Conservation (phyloP, 371 early-diverging fungal species). For the Mortierella sp. region DNA sequence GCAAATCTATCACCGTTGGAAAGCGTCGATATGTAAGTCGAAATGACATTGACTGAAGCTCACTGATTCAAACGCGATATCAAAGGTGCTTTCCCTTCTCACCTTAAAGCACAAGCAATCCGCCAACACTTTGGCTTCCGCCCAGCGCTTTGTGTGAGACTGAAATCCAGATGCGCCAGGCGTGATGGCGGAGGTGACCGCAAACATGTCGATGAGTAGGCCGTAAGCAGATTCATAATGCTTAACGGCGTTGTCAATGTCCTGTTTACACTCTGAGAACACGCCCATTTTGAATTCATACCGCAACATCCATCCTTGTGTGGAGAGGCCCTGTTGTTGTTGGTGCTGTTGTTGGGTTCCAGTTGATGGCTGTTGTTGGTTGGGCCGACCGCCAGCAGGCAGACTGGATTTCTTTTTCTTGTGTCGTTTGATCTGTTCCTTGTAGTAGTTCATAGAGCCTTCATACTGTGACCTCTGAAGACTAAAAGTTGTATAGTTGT, state of each 20-base stretch:
- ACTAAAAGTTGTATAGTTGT: conserved; percentile 34
- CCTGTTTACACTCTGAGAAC: conserved; percentile 83
- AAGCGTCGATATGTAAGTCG: too few relatives aligned
- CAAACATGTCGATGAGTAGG: conserved; percentile 71
- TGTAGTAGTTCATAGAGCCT: conserved; percentile 75
- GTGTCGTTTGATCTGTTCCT: conserved; percentile 75
- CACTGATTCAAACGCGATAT: not conserved
- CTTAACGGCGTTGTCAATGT: conserved; percentile 79
- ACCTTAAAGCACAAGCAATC: conserved; percentile 84
- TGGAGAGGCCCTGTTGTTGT: conserved; percentile 58
- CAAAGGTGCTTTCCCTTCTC: not conserved
- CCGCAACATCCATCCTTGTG: conserved; percentile 82
- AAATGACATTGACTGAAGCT: too few relatives aligned
- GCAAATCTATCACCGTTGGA: conserved; percentile 65
- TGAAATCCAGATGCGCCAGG: conserved; percentile 60
- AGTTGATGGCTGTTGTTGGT: conserved; percentile 44
- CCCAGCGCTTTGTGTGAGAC: conserved; percentile 68
- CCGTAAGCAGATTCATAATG: conserved; percentile 81
- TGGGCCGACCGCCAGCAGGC: conserved; percentile 54
- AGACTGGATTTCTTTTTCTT: conserved; percentile 77
- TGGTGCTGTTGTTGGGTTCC: conserved; percentile 48
- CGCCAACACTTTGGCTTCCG: conserved; percentile 66
- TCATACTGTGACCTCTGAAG: conserved; percentile 77
- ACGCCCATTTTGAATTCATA: conserved; percentile 85
- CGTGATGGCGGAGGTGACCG: conserved; percentile 59